Conservation (phyloP, 2,329 filamentous ascomycete genomes). For the Juglanconis sp. region DNA sequence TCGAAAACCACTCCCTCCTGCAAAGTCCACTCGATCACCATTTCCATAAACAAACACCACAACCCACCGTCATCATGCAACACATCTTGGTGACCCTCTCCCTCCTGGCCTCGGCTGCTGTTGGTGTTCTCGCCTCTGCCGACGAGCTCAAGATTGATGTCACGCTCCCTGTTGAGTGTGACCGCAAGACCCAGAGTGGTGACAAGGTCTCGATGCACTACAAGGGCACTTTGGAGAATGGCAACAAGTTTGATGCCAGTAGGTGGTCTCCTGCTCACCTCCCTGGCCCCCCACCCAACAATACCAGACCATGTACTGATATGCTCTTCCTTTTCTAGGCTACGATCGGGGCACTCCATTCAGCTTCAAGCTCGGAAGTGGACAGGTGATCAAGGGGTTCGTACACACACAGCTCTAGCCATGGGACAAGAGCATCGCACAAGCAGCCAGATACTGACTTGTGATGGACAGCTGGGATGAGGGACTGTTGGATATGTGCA, state of each 20-base stretch:
- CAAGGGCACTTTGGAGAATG: slow-evolving; percentile 73
- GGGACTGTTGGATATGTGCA: slow-evolving; percentile 89
- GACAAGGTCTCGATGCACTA: slow-evolving; percentile 88
- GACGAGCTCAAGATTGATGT: slow-evolving; percentile 74
- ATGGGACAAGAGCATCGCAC: neutral
- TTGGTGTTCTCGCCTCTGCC: slow-evolving; percentile 49
- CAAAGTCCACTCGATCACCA: neutral
- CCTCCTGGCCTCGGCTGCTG: slow-evolving; percentile 48
- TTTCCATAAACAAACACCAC: neutral
- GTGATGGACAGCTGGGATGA: slow-evolving; percentile 70
- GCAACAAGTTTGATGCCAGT: slow-evolving; percentile 79
- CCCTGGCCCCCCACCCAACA: neutral
- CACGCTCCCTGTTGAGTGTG: slow-evolving; percentile 71
- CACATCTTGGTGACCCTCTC: slow-evolving; percentile 44
- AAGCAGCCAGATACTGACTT: slow-evolving; percentile 18
- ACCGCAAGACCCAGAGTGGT: slow-evolving; percentile 70
- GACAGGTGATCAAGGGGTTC: slow-evolving; percentile 85
- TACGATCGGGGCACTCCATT: slow-evolving; percentile 78
- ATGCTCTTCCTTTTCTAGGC: slow-evolving; percentile 35
- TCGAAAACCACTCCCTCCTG: neutral
- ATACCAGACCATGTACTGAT: neutral
- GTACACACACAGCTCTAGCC: slow-evolving; percentile 28
- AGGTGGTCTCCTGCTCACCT: slow-evolving; percentile 24
- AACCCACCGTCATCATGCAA: slow-evolving; percentile 42
- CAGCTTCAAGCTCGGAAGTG: slow-evolving; percentile 72